Conservation (phyloP, 2,329 filamentous ascomycete species). For the Phyllosticta paracitricarpa region DNA sequence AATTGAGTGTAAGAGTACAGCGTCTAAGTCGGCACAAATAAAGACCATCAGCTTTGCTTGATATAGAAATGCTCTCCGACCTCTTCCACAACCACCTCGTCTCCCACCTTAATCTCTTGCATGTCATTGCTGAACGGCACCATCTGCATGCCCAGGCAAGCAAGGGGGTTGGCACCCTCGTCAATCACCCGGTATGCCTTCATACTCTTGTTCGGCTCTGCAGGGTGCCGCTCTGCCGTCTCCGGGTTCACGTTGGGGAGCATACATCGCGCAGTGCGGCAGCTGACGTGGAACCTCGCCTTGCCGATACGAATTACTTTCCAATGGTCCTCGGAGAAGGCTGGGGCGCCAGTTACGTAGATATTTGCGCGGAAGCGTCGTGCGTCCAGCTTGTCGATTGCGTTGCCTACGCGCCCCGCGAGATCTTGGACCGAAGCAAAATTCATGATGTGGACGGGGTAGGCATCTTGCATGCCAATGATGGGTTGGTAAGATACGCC, state of each 20-base stretch:
- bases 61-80: conserved; percentile 6
- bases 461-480: conserved; percentile 63
- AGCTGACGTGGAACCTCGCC: conserved; percentile 41
- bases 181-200: conserved; percentile 51
- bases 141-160: conserved; percentile 58
- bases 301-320: conserved; percentile 47
- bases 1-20: too few relatives aligned
- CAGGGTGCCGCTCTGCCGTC: conserved; percentile 40
- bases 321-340: conserved; percentile 65
- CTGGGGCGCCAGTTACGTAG: conserved; percentile 52
- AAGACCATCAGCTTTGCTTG: neutral
- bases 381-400: conserved; percentile 47
- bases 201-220: conserved; percentile 50
- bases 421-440: conserved; percentile 54
- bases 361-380: conserved; percentile 64
- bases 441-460: conserved; percentile 60
- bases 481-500: conserved; percentile 54
- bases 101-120: conserved; percentile 14
- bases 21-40: neutral
- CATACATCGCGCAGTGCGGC: conserved; percentile 60
- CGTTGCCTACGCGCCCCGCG: conserved; percentile 45
- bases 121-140: conserved; percentile 37
- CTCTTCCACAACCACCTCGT: conserved; percentile 7
- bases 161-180: conserved; percentile 44
- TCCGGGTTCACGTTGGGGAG: conserved; percentile 59